Evolutionary conservation across 805 yeast genomes (phyloP), one percentile per base, ranked within the genome.

Genomic region (Yamadazyma nakazawae): DNA sequence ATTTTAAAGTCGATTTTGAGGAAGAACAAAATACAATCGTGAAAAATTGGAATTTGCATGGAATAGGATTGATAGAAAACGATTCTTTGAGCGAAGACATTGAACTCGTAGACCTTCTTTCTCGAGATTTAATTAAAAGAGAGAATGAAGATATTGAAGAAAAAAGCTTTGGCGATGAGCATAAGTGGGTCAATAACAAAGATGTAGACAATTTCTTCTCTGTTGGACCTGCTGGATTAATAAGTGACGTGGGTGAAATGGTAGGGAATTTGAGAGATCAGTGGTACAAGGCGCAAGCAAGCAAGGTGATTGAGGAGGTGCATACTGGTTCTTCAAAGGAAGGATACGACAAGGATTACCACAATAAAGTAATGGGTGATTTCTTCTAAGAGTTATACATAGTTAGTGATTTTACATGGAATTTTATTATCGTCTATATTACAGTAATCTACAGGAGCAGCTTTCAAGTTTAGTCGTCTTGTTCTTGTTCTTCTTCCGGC

Each of bases 141-240:
- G 68, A 75, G 40, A 66, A 71, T 46, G 55, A 64, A 38, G 65
- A 56, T 31, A 62, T 70, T 25, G 76, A 72, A 31, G 37, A 35
- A 42, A 42, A 54, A 34, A 47, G 53, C 45, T 49, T 52, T 11
- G 54, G 52, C 18, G 68, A 68, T 37, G 26, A 31, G 28, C 68
- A 69, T 49, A 59, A 67, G 17, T 84, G 90, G 89, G 69, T 83
- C 24, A 75, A 80, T 47, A 49, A 63, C 30, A 59, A 64, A 26
- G 73, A 68, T 35, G 68, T 70, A 39, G 75, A 66, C 14, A 63
- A 75, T 2, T 55, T 72, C 67, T 62, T 67, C 58, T 66, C 69
- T 1, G 84, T 82, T 34, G 91, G 91, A 0, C 87, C 90, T 0
- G 80, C 91, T 0, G 90, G 91, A 0, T 67, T 84, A 70, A 66